phyloP scores from a whole-genome alignment of 1,284 basidiomycete species.

The Cutaneotrichosporon sp. region DNA sequence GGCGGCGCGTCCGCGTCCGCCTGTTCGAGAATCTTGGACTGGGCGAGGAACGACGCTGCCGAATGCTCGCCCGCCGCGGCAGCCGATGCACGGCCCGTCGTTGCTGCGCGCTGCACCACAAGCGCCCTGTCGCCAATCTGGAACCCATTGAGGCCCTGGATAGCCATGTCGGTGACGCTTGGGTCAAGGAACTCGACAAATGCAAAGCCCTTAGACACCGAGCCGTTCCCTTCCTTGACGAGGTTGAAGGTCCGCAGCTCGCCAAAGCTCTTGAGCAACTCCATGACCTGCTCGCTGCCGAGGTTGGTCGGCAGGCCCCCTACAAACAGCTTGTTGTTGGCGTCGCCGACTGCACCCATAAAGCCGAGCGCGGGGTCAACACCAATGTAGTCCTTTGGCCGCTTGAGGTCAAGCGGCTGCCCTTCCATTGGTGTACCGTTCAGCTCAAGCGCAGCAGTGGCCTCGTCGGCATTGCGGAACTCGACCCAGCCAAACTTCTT shows the following conservation, averaged over 20 bases:
- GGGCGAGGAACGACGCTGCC: conserved; percentile 50
- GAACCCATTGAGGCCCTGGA: conserved; percentile 94
- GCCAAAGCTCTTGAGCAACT: conserved; percentile 93
- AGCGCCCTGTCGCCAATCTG: conserved; percentile 94
- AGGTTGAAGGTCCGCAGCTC: conserved; percentile 97
- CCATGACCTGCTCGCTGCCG: conserved; percentile 96
- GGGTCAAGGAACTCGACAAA: conserved; percentile 97
- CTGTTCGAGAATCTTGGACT: conserved; percentile 70
- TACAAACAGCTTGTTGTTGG: conserved; percentile 95
- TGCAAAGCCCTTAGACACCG: conserved; percentile 94
- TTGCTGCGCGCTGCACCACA: conserved; percentile 82
- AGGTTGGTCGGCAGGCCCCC: conserved; percentile 93
- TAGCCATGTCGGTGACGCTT: conserved; percentile 85
- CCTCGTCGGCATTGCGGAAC: conserved; percentile 96
- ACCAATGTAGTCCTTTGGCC: conserved; percentile 88
- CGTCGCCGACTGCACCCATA: conserved; percentile 93
- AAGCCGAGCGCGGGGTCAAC: conserved; percentile 62
- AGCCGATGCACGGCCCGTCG: conserved; percentile 37
- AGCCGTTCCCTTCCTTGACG: conserved; percentile 75
- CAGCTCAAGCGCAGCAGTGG: conserved; percentile 91
- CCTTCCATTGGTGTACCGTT: conserved; percentile 63
- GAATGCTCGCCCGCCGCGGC: conserved; percentile 35
- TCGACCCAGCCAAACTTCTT: conserved; percentile 97
- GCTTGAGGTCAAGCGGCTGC: conserved; percentile 79
- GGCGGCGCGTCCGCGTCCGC: conserved; percentile 52